Base-by-base conservation (phyloP, 2,329 filamentous ascomycete genomes). In the Colletotrichum australisinense region DNA sequence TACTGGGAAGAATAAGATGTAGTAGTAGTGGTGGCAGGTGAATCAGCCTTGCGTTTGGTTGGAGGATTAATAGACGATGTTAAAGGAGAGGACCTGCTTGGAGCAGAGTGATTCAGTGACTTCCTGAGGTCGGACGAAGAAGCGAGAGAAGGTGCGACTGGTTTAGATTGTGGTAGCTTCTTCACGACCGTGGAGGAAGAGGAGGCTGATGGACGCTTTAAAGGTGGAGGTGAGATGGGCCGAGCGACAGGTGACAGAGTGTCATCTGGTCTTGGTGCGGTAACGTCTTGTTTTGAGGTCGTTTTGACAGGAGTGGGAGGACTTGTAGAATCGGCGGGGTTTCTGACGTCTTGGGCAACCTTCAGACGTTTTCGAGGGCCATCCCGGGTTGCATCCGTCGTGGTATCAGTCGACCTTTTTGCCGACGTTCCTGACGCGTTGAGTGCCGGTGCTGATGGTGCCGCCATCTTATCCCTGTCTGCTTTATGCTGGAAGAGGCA, bases 401-500 rank as follows among this genome's bases (percentile, higher is more conserved):
- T 38, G 62, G 56, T 35, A 70, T 71, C 67, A 32, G 56, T 53
- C 57, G 65, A 64, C 65, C 55, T 74, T 53, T 72, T 69, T 52
- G 28, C 62, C 42, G 63, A 64, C 46, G 68, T 75, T 67, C 60
- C 72, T 68, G 60, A 32, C 46, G 62, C 16, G 46, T 65, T 74
- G 30, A 63, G 38, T 57, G 62, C 49, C 49, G 69, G 70, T 56
- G 59, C 60, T 9, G 69, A 66, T 30, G 72, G 49, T 59, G 69
- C 73, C 16, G 74, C 71, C 71, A 73, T 62, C 67, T 53, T 62
- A 67, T 78, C 63, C 16, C 78, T 78, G 35, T 87, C 84, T 24
- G 77, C 78, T 42, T 80, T 79, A 75, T 88, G 86, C 32, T 85
- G 84, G 76, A 89, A 89, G 52, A 88, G 83, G 76, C 87, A 89